Conservation (phyloP, 2,329 filamentous ascomycete species). For the Aspergillus novofumigatus region DNA sequence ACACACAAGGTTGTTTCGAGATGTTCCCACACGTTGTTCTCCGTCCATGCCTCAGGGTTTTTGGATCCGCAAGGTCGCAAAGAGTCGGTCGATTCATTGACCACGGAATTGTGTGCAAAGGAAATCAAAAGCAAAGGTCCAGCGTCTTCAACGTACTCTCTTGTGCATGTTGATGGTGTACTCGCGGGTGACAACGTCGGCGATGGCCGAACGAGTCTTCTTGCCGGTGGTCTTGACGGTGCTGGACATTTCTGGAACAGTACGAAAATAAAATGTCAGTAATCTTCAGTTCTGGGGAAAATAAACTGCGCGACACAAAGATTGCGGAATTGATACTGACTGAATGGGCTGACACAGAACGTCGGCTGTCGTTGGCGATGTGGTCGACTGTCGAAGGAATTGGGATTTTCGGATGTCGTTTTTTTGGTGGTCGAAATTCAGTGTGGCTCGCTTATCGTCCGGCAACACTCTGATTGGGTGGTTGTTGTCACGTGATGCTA, state of each 20-base stretch:
- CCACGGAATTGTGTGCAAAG: conserved; percentile 8
- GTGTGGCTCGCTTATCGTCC: conserved; percentile 36
- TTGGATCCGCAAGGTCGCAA: conserved; percentile 13
- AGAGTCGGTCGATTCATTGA: background rate
- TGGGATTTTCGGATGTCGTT: conserved; percentile 20
- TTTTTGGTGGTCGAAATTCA: conserved; percentile 32
- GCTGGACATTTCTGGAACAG: conserved; percentile 60
- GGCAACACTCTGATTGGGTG: conserved; percentile 25
- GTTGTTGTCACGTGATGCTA: conserved; percentile 1
- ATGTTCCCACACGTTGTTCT: conserved; percentile 21
- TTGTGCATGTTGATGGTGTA: conserved; percentile 99
- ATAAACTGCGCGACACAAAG: background rate
- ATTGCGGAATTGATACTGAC: conserved; percentile 23
- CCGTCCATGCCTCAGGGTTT: conserved; percentile 26
- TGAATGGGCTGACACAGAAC: conserved; percentile 28
- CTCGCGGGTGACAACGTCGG: conserved; percentile 98
- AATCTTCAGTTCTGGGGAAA: background rate
- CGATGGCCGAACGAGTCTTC: conserved; percentile 88
- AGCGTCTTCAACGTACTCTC: conserved; percentile 67
- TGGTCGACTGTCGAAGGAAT: conserved; percentile 30
- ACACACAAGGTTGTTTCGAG: background rate
- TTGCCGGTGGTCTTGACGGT: conserved; percentile 60
- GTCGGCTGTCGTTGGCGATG: conserved; percentile 37
- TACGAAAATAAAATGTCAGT: conserved; percentile 10
- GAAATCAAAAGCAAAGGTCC: conserved; percentile 8